Evolutionary conservation across 306 rosid species (phyloP).

Genomic region (Cucurbita ficifolia): DNA sequence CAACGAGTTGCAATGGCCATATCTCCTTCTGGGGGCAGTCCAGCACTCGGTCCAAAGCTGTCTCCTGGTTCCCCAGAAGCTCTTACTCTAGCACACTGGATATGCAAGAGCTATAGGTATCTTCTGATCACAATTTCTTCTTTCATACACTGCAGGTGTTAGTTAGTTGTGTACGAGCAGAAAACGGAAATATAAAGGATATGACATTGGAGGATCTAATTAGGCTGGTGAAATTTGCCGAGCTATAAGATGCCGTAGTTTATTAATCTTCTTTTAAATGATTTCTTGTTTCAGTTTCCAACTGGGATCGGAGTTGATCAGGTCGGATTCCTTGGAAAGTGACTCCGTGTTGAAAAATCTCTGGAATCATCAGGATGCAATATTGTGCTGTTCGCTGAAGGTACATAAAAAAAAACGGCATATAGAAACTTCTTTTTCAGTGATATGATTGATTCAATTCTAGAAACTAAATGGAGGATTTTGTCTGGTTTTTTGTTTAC

Average conservation of each 20-base stretch:
- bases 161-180: not conserved
- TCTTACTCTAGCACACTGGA: slow-evolving; percentile 74
- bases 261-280: not conserved
- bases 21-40: slow-evolving; percentile 63
- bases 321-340: slow-evolving; percentile 45
- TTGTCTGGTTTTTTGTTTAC: not conserved
- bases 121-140: not conserved
- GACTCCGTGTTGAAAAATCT: slow-evolving; percentile 56
- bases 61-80: slow-evolving; percentile 87
- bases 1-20: slow-evolving; percentile 95
- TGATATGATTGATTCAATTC: not conserved
- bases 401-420: slow-evolving; percentile 11
- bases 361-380: slow-evolving; percentile 87
- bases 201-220: not conserved
- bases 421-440: not conserved
- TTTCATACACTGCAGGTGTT: not conserved
- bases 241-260: not conserved
- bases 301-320: slow-evolving; percentile 49
- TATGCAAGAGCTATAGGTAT: slow-evolving; percentile 83
- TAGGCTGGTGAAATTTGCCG: not conserved
- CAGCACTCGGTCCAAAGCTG: slow-evolving; percentile 48
- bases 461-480: not conserved
- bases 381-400: slow-evolving; percentile 83
- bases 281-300: slow-evolving; percentile 32
- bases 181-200: not conserved